Percentiles rank a stretch among this genome's conserved stretches.
These are phyloP conservation scores for Truncatella angustata DNA, from an alignment of 2,329 filamentous ascomycete species.

Conservation along the genomic window DNA sequence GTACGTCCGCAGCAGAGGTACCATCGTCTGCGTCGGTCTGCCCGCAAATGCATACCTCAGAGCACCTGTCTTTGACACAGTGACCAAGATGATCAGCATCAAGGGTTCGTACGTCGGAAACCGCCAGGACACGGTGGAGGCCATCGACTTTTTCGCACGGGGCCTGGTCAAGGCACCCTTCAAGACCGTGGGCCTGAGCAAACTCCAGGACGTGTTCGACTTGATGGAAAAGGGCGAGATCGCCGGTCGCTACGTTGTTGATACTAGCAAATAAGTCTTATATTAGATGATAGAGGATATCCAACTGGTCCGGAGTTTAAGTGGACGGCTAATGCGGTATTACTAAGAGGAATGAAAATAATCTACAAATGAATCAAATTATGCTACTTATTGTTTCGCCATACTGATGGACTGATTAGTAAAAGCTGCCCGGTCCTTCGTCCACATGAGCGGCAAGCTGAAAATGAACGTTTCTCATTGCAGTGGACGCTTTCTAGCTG, in stretches of 20 bases:
- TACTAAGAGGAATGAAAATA: too few relatives aligned
- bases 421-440: too few relatives aligned
- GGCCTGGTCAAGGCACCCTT: constrained; percentile 84
- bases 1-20: constrained; percentile 81
- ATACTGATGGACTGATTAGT: too few relatives aligned
- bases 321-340: neutral
- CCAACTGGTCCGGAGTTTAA: too few relatives aligned
- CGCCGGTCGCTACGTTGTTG: constrained; percentile 76
- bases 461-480: too few relatives aligned
- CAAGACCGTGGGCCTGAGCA: constrained; percentile 78
- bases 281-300: neutral
- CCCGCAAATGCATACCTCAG: constrained; percentile 76
- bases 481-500: too few relatives aligned
- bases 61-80: constrained; percentile 86
- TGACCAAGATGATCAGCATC: constrained; percentile 87
- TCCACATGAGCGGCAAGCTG: too few relatives aligned
- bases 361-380: too few relatives aligned
- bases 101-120: constrained; percentile 94
- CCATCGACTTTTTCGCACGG: constrained; percentile 82
- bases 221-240: constrained; percentile 70
- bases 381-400: too few relatives aligned
- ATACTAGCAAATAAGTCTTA: constrained; percentile 59
- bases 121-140: constrained; percentile 82
- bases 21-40: constrained; percentile 85
- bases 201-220: constrained; percentile 79